Base-by-base conservation (phyloP, 345 rosid species). In the Bruguiera sexangula region DNA sequence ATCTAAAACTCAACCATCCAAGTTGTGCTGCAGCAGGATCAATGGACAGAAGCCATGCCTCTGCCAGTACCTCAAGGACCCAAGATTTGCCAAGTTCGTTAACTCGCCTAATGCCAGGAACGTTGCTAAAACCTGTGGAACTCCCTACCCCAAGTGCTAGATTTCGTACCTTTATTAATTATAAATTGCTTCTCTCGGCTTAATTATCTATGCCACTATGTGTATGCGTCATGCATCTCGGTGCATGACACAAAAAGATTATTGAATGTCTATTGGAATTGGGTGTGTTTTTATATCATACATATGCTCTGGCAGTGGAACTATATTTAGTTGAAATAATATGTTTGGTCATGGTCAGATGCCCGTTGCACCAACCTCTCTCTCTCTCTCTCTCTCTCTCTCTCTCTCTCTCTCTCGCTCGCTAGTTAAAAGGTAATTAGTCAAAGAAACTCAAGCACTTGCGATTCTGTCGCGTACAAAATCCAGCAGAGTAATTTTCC, bases 21-120 rank as follows among this genome's bases (percentile, higher is more conserved):
- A 71, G 2, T 65, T 75, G 54, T 94, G 98, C 77, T 94, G 98
- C 81, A 74, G 68, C 63, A 94, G 84, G 86, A 85, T 94, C 68
- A 89, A 78, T 66, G 88, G 89, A 32, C 98, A 94, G 79, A 83
- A 83, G 79, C 97, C 98, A 66, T 94, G 98, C 53, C 89, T 94
- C 60, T 94, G 98, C 84, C 82, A 85, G 27, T 94, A 91, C 82
- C 81, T 91, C 69, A 83, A 76, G 73, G 89, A 94, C 70, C 98
- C 95, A 0, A 84, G 72, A 46, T 89, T 94, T 51, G 79, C 79
- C 80, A 84, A 83, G 57, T 87, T 89, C 36, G 80, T 91, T 50
- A 88, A 86, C 83, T 81, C 93, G 48, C 93, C 95, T 29, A 94
- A 94, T 77, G 97, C 98, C 55, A 88, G 87, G 84, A 89, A 83